These are phyloP conservation scores for Esteya vermicola DNA, from an alignment of 2,329 filamentous ascomycete species.

Conservation along the genomic window DNA sequence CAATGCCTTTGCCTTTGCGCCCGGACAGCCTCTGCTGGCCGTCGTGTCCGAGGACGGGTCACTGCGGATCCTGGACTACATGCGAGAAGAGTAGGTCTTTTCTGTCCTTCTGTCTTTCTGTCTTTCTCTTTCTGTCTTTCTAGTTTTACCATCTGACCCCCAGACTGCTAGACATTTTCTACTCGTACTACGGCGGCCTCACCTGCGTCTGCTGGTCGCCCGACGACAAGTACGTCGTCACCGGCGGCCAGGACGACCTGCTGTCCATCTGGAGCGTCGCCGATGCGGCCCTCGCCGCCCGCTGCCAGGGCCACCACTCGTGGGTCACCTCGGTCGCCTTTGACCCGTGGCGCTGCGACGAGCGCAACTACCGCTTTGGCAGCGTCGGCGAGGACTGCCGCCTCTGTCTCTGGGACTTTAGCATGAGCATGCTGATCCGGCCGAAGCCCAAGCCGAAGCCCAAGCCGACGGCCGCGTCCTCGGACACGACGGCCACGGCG, in stretches of 20 bases:
- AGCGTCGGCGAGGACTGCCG: constrained; percentile 91
- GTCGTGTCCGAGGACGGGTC: constrained; percentile 86
- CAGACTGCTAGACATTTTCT: constrained; percentile 74
- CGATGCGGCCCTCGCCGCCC: constrained; percentile 72
- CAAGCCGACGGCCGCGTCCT: constrained; percentile 40
- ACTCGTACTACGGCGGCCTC: constrained; percentile 86
- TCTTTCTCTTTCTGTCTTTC: constrained; percentile 51
- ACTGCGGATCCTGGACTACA: constrained; percentile 78
- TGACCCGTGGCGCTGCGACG: constrained; percentile 93
- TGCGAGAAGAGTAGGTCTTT: constrained; percentile 63
- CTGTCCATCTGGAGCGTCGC: constrained; percentile 90
- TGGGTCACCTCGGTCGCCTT: constrained; percentile 93
- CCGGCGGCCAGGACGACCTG: constrained; percentile 88
- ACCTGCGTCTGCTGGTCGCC: constrained; percentile 95
- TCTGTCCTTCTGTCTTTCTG: background rate
- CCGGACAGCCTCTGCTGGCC: constrained; percentile 73
- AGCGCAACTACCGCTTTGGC: constrained; percentile 87
- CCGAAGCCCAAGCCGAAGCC: no score
- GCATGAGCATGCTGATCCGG: constrained; percentile 85
- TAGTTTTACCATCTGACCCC: background rate
- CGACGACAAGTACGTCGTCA: constrained; percentile 89
- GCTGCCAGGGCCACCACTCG: constrained; percentile 88
- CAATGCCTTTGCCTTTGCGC: constrained; percentile 85
- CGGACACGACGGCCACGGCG: constrained; percentile 1
- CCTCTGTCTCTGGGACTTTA: constrained; percentile 92